A percentile compares a stretch with the other conserved stretches of the same genome.
Evolutionary conservation across 345 rosid species (phyloP).

Genomic region (Carallia brachiata): DNA sequence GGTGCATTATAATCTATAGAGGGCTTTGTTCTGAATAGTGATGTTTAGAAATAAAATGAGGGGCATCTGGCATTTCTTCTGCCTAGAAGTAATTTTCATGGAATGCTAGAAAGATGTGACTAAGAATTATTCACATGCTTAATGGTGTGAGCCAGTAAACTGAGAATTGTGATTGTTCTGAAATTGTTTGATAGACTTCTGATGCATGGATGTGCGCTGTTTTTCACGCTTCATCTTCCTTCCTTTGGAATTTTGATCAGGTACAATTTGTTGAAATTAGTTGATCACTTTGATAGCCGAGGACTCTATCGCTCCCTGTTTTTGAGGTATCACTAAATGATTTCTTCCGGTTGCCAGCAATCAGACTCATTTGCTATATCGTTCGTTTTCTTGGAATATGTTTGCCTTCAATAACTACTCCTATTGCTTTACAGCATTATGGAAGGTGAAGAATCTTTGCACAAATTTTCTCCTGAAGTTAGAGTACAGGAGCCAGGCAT

Average conservation of each 20-base stretch:
- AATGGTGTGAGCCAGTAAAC: not conserved
- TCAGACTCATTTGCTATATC: not conserved
- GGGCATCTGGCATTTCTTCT: not conserved
- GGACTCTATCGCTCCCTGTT: conserved; percentile 36
- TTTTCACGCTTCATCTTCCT: conserved; percentile 1
- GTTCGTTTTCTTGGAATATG: not conserved
- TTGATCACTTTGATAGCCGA: conserved; percentile 32
- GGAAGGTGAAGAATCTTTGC: conserved; percentile 33
- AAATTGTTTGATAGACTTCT: conserved; percentile 10
- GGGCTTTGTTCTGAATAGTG: not conserved
- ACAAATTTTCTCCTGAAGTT: conserved; percentile 16
- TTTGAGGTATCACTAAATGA: conserved; percentile 14
- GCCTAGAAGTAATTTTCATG: not conserved
- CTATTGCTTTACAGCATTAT: conserved; percentile 23
- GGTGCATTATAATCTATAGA: too few species aligned
- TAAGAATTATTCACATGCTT: not conserved
- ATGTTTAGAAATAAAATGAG: not conserved
- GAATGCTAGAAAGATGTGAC: not conserved
- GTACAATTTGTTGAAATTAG: conserved; percentile 27
- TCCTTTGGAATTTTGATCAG: conserved; percentile 20
- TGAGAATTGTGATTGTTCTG: not conserved
- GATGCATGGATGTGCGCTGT: not conserved
- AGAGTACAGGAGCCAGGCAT: conserved; percentile 24
- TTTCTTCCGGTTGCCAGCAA: not conserved
- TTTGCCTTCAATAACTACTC: not conserved